A percentile compares a stretch with the other conserved stretches of the same genome.
These are phyloP conservation scores for Dichotomocladium elegans DNA, from an alignment of 371 early-diverging fungal species.

Conservation along the genomic window DNA sequence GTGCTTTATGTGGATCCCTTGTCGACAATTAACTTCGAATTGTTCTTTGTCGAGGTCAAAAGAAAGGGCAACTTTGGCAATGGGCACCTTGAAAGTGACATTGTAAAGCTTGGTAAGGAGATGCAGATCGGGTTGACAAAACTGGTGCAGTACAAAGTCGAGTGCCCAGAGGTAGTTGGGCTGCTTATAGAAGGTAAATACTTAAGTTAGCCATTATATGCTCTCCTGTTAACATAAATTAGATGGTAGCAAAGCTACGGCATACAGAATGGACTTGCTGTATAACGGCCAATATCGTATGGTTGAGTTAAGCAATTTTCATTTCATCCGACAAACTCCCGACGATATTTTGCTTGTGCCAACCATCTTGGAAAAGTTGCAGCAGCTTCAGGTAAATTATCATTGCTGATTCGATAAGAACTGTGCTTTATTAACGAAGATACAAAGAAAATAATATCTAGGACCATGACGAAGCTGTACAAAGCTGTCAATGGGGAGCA, in stretches of 20 bases:
- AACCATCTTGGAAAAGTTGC: no score
- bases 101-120: conserved; percentile 3
- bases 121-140: conserved; percentile 10
- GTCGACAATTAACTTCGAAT: conserved; percentile 12
- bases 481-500: no score
- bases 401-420: no score
- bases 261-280: neutral
- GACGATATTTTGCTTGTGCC: no score
- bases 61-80: conserved; percentile 13
- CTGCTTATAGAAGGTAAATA: conserved; percentile 12
- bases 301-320: neutral
- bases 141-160: conserved; percentile 11
- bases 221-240: no score
- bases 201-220: no score
- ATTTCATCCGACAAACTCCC: no score
- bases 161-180: conserved; percentile 12
- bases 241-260: neutral
- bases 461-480: no score
- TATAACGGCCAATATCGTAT: conserved; percentile 5
- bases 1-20: conserved; percentile 8
- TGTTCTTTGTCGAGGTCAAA: conserved; percentile 17
- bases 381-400: no score
- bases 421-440: no score
- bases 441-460: no score
- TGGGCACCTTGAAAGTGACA: conserved; percentile 5